Conservation (phyloP, 176 grass and related monocot species). For the Cymbopogon citratus region DNA sequence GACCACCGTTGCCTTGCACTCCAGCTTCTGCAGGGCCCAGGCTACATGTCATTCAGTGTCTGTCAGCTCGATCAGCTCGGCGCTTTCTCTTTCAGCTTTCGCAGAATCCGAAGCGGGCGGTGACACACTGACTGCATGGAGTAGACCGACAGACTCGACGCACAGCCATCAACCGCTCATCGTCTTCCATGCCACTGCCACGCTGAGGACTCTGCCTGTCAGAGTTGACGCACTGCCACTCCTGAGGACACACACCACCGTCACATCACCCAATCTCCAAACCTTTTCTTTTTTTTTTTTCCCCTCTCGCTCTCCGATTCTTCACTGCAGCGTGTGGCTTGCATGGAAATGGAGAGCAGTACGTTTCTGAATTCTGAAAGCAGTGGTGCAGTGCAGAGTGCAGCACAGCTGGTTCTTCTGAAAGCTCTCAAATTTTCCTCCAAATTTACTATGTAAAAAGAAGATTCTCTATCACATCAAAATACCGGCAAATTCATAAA, state of each 20-base stretch:
- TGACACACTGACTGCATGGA: background rate
- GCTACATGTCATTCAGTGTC: slow-evolving; percentile 11
- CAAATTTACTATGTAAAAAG: no score
- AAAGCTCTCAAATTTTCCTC: no score
- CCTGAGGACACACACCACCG: background rate
- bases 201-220: background rate
- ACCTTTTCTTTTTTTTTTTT: background rate
- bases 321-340: background rate
- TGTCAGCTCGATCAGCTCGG: background rate
- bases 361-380: background rate
- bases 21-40: no score
- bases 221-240: slow-evolving; percentile 30
- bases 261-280: background rate
- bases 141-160: slow-evolving; percentile 35
- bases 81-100: background rate
- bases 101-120: background rate
- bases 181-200: no score
- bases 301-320: no score
- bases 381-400: background rate
- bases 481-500: no score
- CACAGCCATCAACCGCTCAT: slow-evolving; percentile 5
- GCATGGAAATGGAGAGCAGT: background rate
- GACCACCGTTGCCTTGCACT: background rate
- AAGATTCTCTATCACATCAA: no score
- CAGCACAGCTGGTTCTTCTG: no score